Evolutionary conservation across 1,284 basidiomycete genomes (phyloP).

Genomic region (Trametes sp.): DNA sequence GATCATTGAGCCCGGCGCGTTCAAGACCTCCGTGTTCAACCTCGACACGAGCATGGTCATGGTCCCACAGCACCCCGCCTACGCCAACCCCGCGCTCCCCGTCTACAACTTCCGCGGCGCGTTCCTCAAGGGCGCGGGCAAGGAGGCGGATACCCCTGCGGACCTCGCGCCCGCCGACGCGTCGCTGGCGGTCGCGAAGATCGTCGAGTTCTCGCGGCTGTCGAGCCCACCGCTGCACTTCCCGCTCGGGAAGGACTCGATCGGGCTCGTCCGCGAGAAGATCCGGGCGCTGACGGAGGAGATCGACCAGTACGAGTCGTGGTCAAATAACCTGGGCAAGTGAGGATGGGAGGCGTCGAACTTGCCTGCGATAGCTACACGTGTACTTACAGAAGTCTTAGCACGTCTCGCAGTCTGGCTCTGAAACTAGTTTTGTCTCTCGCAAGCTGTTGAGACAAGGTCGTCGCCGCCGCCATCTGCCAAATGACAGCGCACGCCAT

Average conservation of each 20-base stretch:
- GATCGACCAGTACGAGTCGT: constrained; percentile 7
- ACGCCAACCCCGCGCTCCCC: constrained; percentile 16
- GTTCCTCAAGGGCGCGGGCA: constrained; percentile 13
- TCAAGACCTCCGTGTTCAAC: constrained; percentile 18
- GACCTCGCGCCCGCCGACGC: constrained; percentile 10
- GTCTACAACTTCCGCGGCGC: constrained; percentile 3
- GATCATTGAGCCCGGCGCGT: constrained; percentile 25
- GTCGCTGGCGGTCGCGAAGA: constrained; percentile 9
- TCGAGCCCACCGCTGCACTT: constrained; percentile 23
- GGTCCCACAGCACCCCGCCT: constrained; percentile 21
- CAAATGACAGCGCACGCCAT: too few species aligned
- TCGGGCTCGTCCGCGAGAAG: constrained; percentile 3
- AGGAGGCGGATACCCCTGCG: constrained; percentile 5
- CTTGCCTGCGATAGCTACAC: too few species aligned
- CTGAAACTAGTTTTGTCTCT: too few species aligned
- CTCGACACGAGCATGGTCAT: constrained; percentile 12
- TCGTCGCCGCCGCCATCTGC: too few species aligned
- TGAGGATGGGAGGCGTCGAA: background rate
- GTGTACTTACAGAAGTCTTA: too few species aligned
- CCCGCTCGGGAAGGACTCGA: constrained; percentile 20
- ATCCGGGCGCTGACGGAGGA: constrained; percentile 1
- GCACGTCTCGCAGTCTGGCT: too few species aligned
- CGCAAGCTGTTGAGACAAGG: too few species aligned
- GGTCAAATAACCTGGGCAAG: constrained; percentile 3
- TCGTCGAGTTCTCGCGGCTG: constrained; percentile 14